These are phyloP conservation scores for Puccinellia tenuiflora DNA, from an alignment of 176 grass and related monocot genomes.

Conservation along the genomic window DNA sequence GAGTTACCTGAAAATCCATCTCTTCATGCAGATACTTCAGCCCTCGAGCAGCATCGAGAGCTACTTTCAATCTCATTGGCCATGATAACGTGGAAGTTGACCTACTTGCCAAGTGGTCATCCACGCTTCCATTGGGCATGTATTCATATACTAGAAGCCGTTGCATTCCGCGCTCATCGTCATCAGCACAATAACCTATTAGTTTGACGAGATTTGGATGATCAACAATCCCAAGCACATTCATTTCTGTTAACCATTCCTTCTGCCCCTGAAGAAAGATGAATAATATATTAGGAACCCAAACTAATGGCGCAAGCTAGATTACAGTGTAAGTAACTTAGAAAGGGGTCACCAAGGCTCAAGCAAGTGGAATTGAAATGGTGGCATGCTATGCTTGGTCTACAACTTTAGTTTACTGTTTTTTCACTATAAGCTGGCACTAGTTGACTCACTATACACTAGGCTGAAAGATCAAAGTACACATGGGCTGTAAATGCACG, in stretches of 20 bases:
- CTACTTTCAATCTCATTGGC: conserved; percentile 85
- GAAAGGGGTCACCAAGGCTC: not conserved
- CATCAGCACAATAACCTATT: conserved; percentile 93
- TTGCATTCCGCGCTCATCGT: conserved; percentile 87
- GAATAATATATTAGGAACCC: conserved; percentile 14
- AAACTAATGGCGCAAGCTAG: not conserved
- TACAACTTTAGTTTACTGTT: not conserved
- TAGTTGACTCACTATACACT: not conserved
- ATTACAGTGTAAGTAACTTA: conserved; percentile 8
- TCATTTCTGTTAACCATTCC: conserved; percentile 96
- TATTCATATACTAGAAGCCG: conserved; percentile 90
- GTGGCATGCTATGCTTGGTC: not conserved
- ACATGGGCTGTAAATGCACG: not conserved
- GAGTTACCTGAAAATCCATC: conserved; percentile 93
- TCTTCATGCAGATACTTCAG: conserved; percentile 90
- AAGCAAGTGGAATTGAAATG: not conserved
- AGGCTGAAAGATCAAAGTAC: not conserved
- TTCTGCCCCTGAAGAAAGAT: conserved; percentile 79
- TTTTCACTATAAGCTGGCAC: not conserved
- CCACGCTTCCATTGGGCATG: conserved; percentile 91
- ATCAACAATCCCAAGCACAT: conserved; percentile 89
- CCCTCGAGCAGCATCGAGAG: conserved; percentile 75
- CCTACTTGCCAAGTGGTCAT: conserved; percentile 74
- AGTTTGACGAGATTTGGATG: conserved; percentile 95
- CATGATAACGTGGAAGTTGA: conserved; percentile 78